Percentiles rank a stretch among this genome's conserved stretches.
Conservation (phyloP, 2,329 filamentous ascomycete genomes). For the Talaromyces atroroseus region DNA sequence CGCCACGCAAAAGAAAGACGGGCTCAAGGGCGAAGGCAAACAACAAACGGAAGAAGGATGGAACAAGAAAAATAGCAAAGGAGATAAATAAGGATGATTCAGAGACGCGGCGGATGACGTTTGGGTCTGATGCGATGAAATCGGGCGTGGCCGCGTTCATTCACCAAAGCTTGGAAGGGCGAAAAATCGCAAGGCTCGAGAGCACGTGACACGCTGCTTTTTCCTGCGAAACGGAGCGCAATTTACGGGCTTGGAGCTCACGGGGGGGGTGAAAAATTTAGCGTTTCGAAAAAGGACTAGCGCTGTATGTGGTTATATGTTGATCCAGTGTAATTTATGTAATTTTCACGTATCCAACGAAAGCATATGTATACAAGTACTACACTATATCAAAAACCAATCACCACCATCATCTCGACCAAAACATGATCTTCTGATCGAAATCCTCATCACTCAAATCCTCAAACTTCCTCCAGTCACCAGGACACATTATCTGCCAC, state of each 20-base stretch:
- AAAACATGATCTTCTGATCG: constrained; percentile 1
- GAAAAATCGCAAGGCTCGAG: constrained; percentile 9
- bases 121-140: constrained; percentile 1
- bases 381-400: no score
- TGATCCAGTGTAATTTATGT: no score
- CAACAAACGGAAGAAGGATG: not conserved
- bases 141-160: not conserved
- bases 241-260: no score
- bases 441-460: not conserved
- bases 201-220: constrained; percentile 11
- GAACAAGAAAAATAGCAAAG: not conserved
- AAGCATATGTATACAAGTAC: no score
- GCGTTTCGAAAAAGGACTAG: no score
- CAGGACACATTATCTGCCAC: not conserved
- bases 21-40: not conserved
- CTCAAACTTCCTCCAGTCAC: not conserved
- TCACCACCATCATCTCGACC: constrained; percentile 3
- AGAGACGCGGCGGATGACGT: constrained; percentile 3
- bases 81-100: not conserved
- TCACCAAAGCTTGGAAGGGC: not conserved
- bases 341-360: no score
- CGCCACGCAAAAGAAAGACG: not conserved
- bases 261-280: no score
- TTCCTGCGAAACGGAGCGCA: no score
- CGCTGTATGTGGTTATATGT: no score